These are phyloP conservation scores for Monosporascus sp. DNA, from an alignment of 2,329 filamentous ascomycete genomes.

Conservation along the genomic window DNA sequence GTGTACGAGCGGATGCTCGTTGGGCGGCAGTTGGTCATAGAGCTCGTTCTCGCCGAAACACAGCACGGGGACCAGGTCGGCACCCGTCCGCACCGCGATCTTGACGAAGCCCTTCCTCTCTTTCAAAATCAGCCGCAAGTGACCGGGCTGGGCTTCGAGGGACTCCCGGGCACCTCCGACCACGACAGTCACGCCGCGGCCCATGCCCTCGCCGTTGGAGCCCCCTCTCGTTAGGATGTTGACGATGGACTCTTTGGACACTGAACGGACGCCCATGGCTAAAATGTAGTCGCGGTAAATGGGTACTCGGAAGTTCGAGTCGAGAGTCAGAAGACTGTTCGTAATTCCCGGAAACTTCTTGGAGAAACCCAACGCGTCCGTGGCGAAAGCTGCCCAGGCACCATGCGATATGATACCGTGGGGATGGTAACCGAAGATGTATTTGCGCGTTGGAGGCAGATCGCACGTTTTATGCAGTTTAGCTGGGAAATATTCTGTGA, in stretches of 20 bases:
- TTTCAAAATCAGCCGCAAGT: constrained; percentile 71
- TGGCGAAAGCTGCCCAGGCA: constrained; percentile 88
- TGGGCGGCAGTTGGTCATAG: constrained; percentile 81
- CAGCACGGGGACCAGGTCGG: constrained; percentile 86
- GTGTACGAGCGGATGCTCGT: constrained; percentile 73
- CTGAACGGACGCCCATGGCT: constrained; percentile 78
- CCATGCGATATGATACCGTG: constrained; percentile 97
- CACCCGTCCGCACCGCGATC: constrained; percentile 84
- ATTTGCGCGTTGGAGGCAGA: constrained; percentile 77
- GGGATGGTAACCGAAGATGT: constrained; percentile 95
- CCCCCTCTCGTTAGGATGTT: constrained; percentile 81
- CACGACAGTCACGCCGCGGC: constrained; percentile 94
- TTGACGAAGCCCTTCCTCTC: constrained; percentile 91
- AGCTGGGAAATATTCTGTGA: constrained; percentile 89
- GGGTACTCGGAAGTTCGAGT: constrained; percentile 90
- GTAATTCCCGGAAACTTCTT: constrained; percentile 91
- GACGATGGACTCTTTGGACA: constrained; percentile 86
- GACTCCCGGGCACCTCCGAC: constrained; percentile 89
- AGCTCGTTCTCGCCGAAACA: constrained; percentile 94
- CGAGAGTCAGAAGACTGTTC: constrained; percentile 89
- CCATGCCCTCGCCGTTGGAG: constrained; percentile 73
- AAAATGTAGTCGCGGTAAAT: constrained; percentile 94
- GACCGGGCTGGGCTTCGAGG: constrained; percentile 77
- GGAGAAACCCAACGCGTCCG: constrained; percentile 81
- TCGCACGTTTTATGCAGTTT: constrained; percentile 77